Base-by-base conservation (phyloP, 2,329 filamentous ascomycete species). In the Claviceps humidiphila region DNA sequence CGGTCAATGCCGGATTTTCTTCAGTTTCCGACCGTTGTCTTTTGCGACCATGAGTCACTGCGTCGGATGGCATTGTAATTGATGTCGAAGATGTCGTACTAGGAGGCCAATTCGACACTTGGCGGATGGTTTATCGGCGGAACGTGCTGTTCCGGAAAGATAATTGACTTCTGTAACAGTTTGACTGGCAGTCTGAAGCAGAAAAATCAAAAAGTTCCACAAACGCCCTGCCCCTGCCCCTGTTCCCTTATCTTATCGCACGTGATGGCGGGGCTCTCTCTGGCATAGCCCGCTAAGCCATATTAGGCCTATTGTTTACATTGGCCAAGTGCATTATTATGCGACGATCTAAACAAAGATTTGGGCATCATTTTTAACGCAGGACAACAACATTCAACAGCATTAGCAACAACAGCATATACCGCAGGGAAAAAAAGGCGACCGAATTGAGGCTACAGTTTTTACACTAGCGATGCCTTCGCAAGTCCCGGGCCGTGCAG, bases 401-500 rank as follows among this genome's bases (percentile, higher is more conserved):
- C 11, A 40, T 17, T 13, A 43, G 8, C 13, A n/a, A 13, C 24
- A 22, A 44, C 41, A 14, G 9, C 20, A 22, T 4, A 34, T 34
- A 11, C 41, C 17, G 41, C 41, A 24, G 43, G 34, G 34, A 43
- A 37, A 47, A 44, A 42, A 43, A 37, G 39, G 41, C 14, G 20
- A 14, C 13, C 16, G 13, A 13, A 9, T 45, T 22, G 9, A 11
- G 16, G 6, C 43, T 14, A 40, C 44, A 43, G 40, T 40, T 26
- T 30, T 45, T 16, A 52, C 16, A 42, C 11, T 5, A 22, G 57
- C 55, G 49, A 81, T 81, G 77, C 76, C 77, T 41, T 63, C 72
- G 56, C 68, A 74, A 66, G 68, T 70, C 46, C 71, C 74, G 39
- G 66, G 70, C 43, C 69, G 74, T 58, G 71, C 75, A 39, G 63